These are phyloP conservation scores for Bocquillonia castaneifolia DNA, from an alignment of 441 rosid species.

Conservation along the genomic window DNA sequence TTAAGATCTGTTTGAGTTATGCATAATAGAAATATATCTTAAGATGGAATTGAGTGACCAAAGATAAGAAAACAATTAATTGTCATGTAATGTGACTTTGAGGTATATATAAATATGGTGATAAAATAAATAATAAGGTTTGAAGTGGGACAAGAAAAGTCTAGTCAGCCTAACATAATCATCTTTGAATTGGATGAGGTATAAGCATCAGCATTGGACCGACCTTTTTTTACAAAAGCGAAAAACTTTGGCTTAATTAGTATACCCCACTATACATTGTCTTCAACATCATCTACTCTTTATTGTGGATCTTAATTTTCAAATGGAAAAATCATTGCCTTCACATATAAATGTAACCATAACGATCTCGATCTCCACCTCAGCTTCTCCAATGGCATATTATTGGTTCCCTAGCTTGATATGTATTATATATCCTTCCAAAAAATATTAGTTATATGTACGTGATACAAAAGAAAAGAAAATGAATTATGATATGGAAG, in stretches of 20 bases:
- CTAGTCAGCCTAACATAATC: constrained; percentile 30
- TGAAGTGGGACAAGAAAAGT: constrained; percentile 23
- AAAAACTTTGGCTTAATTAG: neutral
- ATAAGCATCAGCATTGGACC: constrained; percentile 18
- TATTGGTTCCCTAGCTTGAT: neutral
- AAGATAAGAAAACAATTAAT: too few relatives aligned
- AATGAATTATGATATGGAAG: too few relatives aligned
- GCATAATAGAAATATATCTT: neutral
- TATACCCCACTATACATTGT: constrained; percentile 12
- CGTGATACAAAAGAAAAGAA: too few relatives aligned
- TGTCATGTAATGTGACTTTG: neutral
- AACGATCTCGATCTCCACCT: neutral
- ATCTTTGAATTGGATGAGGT: constrained; percentile 9
- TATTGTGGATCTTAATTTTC: constrained; percentile 1
- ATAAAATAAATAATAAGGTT: constrained; percentile 16
- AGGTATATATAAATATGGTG: neutral
- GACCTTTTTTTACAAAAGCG: constrained; percentile 5
- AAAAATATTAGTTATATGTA: too few relatives aligned
- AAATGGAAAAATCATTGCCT: neutral
- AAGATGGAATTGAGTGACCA: neutral
- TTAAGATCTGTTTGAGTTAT: too few relatives aligned
- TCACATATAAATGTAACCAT: neutral
- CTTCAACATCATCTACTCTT: neutral
- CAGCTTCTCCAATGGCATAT: neutral
- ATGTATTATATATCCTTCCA: too few relatives aligned